Conservation (phyloP, 1,284 basidiomycete species). For the Schizophyllum amplum region DNA sequence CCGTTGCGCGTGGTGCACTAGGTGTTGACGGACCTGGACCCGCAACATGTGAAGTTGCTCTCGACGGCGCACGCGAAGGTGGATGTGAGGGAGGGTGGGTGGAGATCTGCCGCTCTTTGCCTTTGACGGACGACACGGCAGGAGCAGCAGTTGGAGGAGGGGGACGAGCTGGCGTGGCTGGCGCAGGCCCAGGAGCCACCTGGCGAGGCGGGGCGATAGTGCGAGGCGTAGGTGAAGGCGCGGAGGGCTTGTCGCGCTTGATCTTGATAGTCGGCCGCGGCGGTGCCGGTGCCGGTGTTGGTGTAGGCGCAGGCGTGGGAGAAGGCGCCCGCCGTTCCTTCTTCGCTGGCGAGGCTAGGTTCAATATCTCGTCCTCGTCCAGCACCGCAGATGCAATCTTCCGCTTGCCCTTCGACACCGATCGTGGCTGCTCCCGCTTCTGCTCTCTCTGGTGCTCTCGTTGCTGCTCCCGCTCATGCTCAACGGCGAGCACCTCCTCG, state of each 20-base stretch:
- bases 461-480: constrained; percentile 58
- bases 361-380: constrained; percentile 40
- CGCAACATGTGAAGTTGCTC: constrained; percentile 14
- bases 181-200: constrained; percentile 16
- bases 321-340: constrained; percentile 43
- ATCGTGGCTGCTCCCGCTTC: too few species aligned
- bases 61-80: constrained; percentile 28
- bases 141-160: not conserved
- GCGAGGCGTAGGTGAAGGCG: constrained; percentile 14
- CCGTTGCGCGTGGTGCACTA: constrained; percentile 8
- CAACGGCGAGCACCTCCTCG: constrained; percentile 63
- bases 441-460: constrained; percentile 20
- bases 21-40: not conserved
- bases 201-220: constrained; percentile 18
- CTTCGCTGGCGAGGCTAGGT: constrained; percentile 52
- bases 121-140: constrained; percentile 42
- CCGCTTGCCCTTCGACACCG: constrained; percentile 35
- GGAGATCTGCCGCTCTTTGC: constrained; percentile 53
- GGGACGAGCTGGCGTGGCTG: too few species aligned
- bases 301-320: constrained; percentile 26
- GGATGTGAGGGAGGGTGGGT: constrained; percentile 17
- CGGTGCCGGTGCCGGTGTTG: too few species aligned
- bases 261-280: constrained; percentile 7
- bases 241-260: not conserved
- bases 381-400: constrained; percentile 32